Conservation (phyloP, 1,284 basidiomycete species). For the Moesziomyces sp. region DNA sequence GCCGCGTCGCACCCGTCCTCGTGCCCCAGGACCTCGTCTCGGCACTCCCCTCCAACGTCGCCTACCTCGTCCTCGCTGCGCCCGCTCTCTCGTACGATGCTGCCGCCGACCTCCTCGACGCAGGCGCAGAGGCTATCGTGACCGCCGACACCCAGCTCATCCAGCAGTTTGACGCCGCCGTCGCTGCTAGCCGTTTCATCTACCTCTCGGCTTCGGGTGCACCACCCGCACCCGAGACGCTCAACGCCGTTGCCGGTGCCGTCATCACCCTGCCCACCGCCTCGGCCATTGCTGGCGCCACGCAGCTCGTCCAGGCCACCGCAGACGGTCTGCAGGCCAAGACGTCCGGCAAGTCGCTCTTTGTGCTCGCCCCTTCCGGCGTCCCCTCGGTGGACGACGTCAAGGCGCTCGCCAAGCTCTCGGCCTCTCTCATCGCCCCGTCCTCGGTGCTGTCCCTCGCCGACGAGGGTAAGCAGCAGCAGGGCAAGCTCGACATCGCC, state of each 20-base stretch:
- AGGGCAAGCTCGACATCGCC: conserved; percentile 57
- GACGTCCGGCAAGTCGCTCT: conserved; percentile 60
- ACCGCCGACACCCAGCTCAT: conserved; percentile 42
- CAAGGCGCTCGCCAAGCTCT: conserved; percentile 32
- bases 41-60: conserved; percentile 17
- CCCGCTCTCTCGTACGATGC: conserved; percentile 45
- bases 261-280: conserved; percentile 47
- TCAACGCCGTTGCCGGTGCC: conserved; percentile 50
- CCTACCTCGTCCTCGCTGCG: conserved; percentile 48
- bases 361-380: conserved; percentile 44
- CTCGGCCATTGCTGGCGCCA: conserved; percentile 36
- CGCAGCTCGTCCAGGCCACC: conserved; percentile 40
- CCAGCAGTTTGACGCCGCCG: conserved; percentile 40
- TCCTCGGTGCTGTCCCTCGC: conserved; percentile 48
- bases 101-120: conserved; percentile 57
- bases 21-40: conserved; percentile 39
- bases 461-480: conserved; percentile 17
- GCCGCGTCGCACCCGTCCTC: conserved; percentile 47
- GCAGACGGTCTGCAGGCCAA: conserved; percentile 48
- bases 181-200: conserved; percentile 51
- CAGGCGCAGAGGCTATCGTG: conserved; percentile 57
- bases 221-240: conserved; percentile 37
- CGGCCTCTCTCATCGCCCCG: conserved; percentile 54
- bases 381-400: conserved; percentile 42
- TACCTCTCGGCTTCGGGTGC: conserved; percentile 43